Evolutionary conservation across 2,329 filamentous ascomycete genomes (phyloP).

Genomic region (Aaosphaeria arxii): DNA sequence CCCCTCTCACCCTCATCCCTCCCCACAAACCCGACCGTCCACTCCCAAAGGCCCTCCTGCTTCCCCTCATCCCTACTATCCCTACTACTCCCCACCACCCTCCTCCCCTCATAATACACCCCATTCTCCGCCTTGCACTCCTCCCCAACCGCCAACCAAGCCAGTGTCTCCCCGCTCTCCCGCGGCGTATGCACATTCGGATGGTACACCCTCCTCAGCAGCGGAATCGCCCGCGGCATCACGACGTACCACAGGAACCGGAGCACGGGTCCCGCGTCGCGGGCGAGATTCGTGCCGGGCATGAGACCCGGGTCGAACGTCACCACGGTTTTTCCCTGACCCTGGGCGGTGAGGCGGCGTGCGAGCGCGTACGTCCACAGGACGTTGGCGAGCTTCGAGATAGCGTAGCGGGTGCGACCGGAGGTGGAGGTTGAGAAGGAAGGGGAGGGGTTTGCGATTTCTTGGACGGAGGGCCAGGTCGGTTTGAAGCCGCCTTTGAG

Average conservation of each 20-base stretch:
- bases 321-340: constrained; percentile 33
- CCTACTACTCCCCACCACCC: constrained; percentile 40
- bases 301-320: constrained; percentile 50
- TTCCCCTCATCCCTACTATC: constrained; percentile 45
- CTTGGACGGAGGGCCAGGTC: constrained; percentile 43
- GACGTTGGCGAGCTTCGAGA: constrained; percentile 48
- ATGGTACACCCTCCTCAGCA: constrained; percentile 32
- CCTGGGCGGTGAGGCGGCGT: constrained; percentile 25
- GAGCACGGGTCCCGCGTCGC: constrained; percentile 25
- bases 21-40: constrained; percentile 42
- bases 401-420: constrained; percentile 41
- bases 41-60: constrained; percentile 46
- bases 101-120: constrained; percentile 45
- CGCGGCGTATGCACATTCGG: constrained; percentile 39
- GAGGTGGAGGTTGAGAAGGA: constrained; percentile 17
- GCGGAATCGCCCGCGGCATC: constrained; percentile 33
- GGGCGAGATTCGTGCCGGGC: constrained; percentile 45
- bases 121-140: constrained; percentile 37
- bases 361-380: constrained; percentile 49
- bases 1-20: constrained; percentile 19
- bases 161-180: constrained; percentile 43
- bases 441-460: constrained; percentile 43
- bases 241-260: constrained; percentile 37
- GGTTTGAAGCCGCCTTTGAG: constrained; percentile 41
- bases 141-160: constrained; percentile 37